A percentile compares a stretch with the other conserved stretches of the same genome.
Conservation (phyloP, 345 rosid species). For the Firmiana major region DNA sequence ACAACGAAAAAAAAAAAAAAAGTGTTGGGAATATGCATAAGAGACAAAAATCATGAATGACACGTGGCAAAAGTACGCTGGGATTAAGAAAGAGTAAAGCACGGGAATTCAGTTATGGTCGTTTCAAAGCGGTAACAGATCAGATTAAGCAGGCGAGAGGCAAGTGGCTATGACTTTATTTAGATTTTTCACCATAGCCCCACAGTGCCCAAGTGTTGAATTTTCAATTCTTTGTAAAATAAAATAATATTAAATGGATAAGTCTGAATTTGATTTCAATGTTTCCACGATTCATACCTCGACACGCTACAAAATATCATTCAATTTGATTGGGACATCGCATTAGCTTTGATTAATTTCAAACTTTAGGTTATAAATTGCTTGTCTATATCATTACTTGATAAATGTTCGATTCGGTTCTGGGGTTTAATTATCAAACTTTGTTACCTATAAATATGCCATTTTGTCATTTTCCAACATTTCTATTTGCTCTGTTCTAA, state of each 20-base stretch:
- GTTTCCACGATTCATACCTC: neutral
- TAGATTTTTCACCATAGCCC: neutral
- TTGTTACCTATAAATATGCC: too few relatives aligned
- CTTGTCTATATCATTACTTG: neutral
- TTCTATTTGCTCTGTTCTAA: too few relatives aligned
- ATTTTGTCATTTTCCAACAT: too few relatives aligned
- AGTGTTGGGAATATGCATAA: too few relatives aligned
- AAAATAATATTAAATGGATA: neutral
- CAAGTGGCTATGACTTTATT: too few relatives aligned
- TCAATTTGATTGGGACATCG: neutral
- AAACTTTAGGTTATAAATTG: neutral
- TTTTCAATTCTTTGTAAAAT: neutral
- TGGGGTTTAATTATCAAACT: too few relatives aligned
- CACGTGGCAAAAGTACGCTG: neutral
- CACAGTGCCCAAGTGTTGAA: neutral
- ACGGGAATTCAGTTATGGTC: neutral
- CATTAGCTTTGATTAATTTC: neutral
- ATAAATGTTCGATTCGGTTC: neutral
- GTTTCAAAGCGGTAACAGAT: neutral
- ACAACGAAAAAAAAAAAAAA: too few relatives aligned
- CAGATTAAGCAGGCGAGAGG: neutral
- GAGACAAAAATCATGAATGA: neutral
- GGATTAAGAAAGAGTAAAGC: neutral
- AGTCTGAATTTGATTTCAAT: neutral
- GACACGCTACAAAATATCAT: neutral